Evolutionary conservation across 2,329 filamentous ascomycete species (phyloP).

Genomic region (Mariannaea sp.): DNA sequence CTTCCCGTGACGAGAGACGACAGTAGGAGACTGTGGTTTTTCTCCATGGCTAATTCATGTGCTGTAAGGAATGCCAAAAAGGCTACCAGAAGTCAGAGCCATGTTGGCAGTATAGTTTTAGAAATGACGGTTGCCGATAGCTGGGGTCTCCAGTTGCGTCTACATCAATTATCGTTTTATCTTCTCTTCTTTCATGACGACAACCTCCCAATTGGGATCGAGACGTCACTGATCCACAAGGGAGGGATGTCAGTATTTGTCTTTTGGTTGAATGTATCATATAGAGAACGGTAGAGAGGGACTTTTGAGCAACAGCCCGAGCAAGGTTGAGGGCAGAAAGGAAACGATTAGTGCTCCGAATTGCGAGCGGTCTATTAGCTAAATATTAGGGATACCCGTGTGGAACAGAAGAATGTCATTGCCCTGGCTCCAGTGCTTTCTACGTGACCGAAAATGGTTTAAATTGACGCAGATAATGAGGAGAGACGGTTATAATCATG

Average conservation of each 20-base stretch:
- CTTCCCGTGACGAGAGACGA: slow-evolving; percentile 39
- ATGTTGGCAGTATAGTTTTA: neutral
- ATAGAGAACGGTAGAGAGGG: slow-evolving; percentile 29
- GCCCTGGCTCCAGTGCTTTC: neutral
- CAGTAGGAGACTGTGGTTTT: slow-evolving; percentile 31
- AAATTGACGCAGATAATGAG: too few species aligned
- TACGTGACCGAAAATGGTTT: too few species aligned
- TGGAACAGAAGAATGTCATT: slow-evolving; percentile 22
- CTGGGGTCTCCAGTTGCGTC: neutral
- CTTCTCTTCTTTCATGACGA: slow-evolving; percentile 3
- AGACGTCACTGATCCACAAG: neutral
- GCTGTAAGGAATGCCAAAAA: slow-evolving; percentile 1
- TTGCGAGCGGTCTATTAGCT: slow-evolving; percentile 27
- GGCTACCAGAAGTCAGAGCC: too few species aligned
- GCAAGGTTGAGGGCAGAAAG: neutral
- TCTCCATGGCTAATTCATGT: slow-evolving; percentile 6
- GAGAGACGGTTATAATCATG: neutral
- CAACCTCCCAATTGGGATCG: neutral
- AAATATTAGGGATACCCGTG: slow-evolving; percentile 24
- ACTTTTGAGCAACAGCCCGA: neutral
- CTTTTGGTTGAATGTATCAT: slow-evolving; percentile 19
- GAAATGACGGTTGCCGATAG: neutral
- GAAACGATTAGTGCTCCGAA: slow-evolving; percentile 11
- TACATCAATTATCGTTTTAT: too few species aligned
- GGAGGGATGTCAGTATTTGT: slow-evolving; percentile 3